Evolutionary conservation across 164 flowering plant species (phyloP), one percentile per base, ranked within the genome.

Genomic region (Magnolia officinalis): DNA sequence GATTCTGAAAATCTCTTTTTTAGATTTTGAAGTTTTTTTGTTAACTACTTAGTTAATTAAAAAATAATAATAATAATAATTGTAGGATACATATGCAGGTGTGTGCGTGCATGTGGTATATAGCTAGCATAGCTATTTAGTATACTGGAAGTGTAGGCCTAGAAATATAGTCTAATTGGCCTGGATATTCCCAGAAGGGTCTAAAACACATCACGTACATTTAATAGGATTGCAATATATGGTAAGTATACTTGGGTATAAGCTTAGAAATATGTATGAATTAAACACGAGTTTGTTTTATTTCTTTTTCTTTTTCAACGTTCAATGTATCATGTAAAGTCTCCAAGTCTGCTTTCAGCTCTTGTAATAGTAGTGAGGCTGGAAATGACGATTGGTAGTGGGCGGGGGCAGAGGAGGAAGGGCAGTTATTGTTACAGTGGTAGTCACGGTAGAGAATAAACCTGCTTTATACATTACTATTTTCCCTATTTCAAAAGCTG

Each of bases 401-500:
- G 80, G 49, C n/a, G 67, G 73, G 20, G 75, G 81, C 19, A 81
- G 80, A 74, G 58, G 80, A 0, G 74, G 72, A 10, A 84, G 84
- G 74, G 77, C 83, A 75, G 80, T 50, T 78, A 85, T 84, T 85
- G 86, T 82, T 55, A 87, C 65, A 14, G 85, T 74, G 21, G 86
- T 21, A 5, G 76, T 71, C 13, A 85, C 74, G 45, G 88, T 79
- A 59, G 88, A 78, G 97, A 92, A 92, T 92, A n/a, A n/a, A n/a
- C n/a, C n/a, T n/a, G n/a, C n/a, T n/a, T n/a, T n/a, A n/a, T n/a
- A n/a, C n/a, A n/a, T n/a, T n/a, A n/a, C n/a, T n/a, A n/a, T n/a
- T n/a, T n/a, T n/a, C n/a, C n/a, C n/a, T n/a, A n/a, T n/a, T n/a
- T n/a, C n/a, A n/a, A n/a, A n/a, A n/a, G n/a, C n/a, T n/a, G n/a